A percentile compares a stretch with the other conserved stretches of the same genome.
Conservation (phyloP, 208 protist genomes). For the Angomonas deanei region DNA sequence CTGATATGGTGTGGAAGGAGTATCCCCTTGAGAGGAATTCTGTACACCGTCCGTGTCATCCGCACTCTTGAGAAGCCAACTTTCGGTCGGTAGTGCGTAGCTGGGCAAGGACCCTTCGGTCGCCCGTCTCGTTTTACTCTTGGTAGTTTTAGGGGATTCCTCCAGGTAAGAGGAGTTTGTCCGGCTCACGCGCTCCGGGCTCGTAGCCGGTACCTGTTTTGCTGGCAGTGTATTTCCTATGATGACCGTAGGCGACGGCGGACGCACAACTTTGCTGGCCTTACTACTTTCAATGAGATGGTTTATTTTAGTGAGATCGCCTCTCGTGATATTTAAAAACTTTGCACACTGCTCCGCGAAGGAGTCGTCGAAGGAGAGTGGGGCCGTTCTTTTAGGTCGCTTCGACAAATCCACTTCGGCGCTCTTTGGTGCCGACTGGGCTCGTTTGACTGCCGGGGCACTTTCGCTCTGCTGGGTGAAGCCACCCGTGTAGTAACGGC, state of each 20-base stretch:
- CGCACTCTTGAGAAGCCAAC: conserved; percentile 58
- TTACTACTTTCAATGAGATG: not conserved
- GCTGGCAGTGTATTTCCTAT: not conserved
- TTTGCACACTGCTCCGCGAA: not conserved
- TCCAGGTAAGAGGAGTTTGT: not conserved
- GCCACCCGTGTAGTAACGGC: no score
- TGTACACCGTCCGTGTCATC: conserved; percentile 27
- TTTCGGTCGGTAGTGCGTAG: conserved; percentile 68
- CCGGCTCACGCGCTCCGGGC: not conserved
- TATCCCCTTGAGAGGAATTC: conserved; percentile 1
- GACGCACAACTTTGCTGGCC: not conserved
- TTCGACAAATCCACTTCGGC: no score
- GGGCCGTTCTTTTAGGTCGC: not conserved
- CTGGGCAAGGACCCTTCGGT: conserved; percentile 19
- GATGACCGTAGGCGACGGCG: not conserved
- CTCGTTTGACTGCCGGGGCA: no score
- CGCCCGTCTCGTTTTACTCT: not conserved
- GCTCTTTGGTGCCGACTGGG: no score
- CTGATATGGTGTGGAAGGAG: not conserved
- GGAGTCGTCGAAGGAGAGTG: not conserved
- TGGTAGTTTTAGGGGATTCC: not conserved
- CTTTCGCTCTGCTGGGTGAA: no score
- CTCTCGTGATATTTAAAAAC: not conserved
- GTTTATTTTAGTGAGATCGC: not conserved
- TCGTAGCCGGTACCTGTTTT: not conserved